Evolutionary conservation across 257 asterid species (phyloP), one percentile per base, ranked within the genome.

Genomic region (Solanum virginianum): DNA sequence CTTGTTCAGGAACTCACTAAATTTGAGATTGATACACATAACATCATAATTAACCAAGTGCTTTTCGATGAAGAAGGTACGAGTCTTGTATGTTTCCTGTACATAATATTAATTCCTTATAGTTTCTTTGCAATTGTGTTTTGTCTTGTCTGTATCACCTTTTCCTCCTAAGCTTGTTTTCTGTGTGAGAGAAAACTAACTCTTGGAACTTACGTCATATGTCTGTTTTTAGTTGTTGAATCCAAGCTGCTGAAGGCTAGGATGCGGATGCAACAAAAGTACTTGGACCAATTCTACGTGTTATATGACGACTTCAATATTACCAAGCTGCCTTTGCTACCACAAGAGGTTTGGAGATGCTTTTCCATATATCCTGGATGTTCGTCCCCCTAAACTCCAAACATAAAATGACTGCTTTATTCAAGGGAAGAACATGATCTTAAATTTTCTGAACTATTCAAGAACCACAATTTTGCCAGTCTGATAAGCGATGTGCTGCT

Each of bases 1-100:
- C 96, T 96, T 36, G 98, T 96, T 84, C 98, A 96, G 89, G 99
- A 96, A 83, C 98, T 96, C 72, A 91, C 98, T 54, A 96, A 93
- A 85, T 96, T 95, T 82, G 98, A 96, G 94, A 96, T 96, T 60
- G 99, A 96, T 84, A 93, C 99, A 17, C 99, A 95, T 77, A 96
- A 96, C 85, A 94, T 96, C 89, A 94, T 96, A 74, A 96, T 96
- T 85, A 96, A 96, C 86, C 99, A 96, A 95, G 98, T 96, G 82
- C 92, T 96, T 84, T 92, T 87, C 80, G 96, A 96, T 39, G 99
- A 96, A 88, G 99, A 96, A 91, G 98, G 99, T 96, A 91, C 68
- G 9, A 8, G 49, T 66, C n/a, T 24, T 65, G 6, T 9, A 18
- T 43, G 56, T 71, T 53, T 10, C 14, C 47, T 43, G 2, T 53